phyloP scores from a whole-genome alignment of 2,329 filamentous ascomycete genomes.

The Aspergillus aculeatus region DNA sequence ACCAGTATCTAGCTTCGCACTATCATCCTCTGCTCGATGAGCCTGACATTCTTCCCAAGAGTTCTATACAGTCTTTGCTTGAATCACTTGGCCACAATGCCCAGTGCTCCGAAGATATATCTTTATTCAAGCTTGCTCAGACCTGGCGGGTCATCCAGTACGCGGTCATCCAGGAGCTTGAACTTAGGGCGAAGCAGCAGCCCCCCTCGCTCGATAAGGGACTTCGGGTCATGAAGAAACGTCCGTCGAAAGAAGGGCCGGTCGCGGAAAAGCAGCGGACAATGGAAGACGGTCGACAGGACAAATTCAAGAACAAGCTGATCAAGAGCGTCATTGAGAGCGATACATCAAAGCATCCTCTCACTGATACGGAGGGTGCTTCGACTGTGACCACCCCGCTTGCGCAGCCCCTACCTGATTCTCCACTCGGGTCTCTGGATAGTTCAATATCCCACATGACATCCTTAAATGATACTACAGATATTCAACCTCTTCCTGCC shows the following conservation, averaged over 20 bases:
- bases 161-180: constrained; percentile 51
- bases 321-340: constrained; percentile 46
- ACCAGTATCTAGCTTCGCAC: constrained; percentile 44
- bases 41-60: constrained; percentile 20
- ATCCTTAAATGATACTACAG: constrained; percentile 34
- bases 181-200: constrained; percentile 38
- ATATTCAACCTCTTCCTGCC: constrained; percentile 44
- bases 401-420: constrained; percentile 49
- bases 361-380: constrained; percentile 47
- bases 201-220: constrained; percentile 22
- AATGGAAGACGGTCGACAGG: constrained; percentile 33
- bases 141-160: constrained; percentile 59
- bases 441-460: constrained; percentile 30
- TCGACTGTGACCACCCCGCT: constrained; percentile 59
- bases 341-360: constrained; percentile 30
- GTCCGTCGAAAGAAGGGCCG: constrained; percentile 31
- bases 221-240: constrained; percentile 24
- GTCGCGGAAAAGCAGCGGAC: constrained; percentile 26
- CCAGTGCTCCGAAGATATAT: constrained; percentile 51
- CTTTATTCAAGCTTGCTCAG: constrained; percentile 54
- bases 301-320: constrained; percentile 43
- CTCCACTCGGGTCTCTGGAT: constrained; percentile 33
- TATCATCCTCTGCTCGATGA: constrained; percentile 42
- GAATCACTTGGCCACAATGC: constrained; percentile 55
- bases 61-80: constrained; percentile 35